Evolutionary conservation across 164 flowering plant genomes (phyloP), one percentile per base, ranked within the genome.

Genomic region (Aristolochia fimbriata): DNA sequence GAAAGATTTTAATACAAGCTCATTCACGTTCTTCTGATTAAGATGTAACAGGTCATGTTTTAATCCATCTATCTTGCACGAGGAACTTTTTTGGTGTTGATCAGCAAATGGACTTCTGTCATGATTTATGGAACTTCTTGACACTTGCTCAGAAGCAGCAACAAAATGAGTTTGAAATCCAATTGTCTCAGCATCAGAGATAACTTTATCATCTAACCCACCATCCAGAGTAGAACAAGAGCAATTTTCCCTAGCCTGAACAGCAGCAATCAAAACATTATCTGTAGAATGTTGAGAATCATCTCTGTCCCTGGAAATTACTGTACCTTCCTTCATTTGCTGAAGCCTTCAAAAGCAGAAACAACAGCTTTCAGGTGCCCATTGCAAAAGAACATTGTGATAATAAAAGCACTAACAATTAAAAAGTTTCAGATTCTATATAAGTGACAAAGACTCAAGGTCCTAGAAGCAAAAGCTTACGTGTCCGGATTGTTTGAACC

Each of bases 1-100:
- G 68, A 94, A 87, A 16, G 89, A 79, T 60, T 75, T 72, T 62
- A 78, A 68, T 41, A 77, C 79, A 70, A 37, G 8, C 12, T 37
- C 43, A 37, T 10, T 37, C 43, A 37, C 12, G 10, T 7, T 37
- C 43, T 37, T 37, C 43, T 10, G 8, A 37, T 37, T 10, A 10
- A 37, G 1, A 25, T 47, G 61, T 12, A 25, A 9, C 20, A 70
- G 49, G n/a, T 68, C 87, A 56, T 43, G 45, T 27, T 71, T 76
- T 47, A 63, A 69, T 64, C 68, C 77, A 51, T 71, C 72, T 46
- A 56, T 59, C 66, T 63, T 66, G 60, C 23, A 37, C 25, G 49
- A 57, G 50, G 67, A 15, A 62, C 66, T 78, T 59, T 72, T 73
- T 12, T 60, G 61, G 17, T 47, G 66, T 13, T 65, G 62, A 61